These are phyloP conservation scores for Mrakiaceae sp. DNA, from an alignment of 1,284 basidiomycete genomes.

Conservation along the genomic window DNA sequence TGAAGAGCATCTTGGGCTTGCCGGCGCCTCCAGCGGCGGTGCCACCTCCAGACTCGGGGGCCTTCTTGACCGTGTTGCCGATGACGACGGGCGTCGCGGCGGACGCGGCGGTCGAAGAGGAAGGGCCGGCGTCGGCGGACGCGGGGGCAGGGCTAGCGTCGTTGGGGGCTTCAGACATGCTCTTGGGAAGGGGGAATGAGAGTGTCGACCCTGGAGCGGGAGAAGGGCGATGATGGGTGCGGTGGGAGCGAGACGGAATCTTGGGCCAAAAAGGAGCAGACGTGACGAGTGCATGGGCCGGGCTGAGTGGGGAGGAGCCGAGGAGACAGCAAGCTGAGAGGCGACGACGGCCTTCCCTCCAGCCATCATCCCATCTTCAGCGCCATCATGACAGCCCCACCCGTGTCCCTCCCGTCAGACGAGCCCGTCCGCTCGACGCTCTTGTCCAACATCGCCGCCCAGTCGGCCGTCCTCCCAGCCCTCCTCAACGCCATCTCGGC, in stretches of 20 bases:
- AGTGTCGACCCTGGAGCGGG: too few relatives aligned
- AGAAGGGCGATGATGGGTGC: too few relatives aligned
- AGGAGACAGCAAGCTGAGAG: not conserved
- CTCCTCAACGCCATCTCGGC: not conserved
- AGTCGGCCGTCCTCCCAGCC: not conserved
- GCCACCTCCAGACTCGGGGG: not conserved
- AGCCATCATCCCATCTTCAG: not conserved
- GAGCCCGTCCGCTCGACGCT: not conserved
- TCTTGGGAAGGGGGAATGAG: not conserved
- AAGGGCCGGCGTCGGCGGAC: not conserved
- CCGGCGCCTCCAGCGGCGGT: not conserved
- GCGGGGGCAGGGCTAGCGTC: not conserved
- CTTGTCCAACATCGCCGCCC: not conserved
- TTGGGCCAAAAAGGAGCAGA: not conserved
- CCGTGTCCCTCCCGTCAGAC: not conserved
- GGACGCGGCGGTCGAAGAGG: not conserved
- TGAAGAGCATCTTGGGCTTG: slow-evolving; percentile 16
- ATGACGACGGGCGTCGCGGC: slow-evolving; percentile 5
- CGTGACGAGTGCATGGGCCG: not conserved
- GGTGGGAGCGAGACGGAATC: too few relatives aligned
- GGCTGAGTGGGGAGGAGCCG: not conserved
- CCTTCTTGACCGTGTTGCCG: slow-evolving; percentile 6
- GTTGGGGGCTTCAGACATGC: not conserved
- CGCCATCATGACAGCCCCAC: not conserved
- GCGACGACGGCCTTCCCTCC: not conserved